phyloP scores from a whole-genome alignment of 2,329 filamentous ascomycete genomes.

The Paraconiothyrium sp. region DNA sequence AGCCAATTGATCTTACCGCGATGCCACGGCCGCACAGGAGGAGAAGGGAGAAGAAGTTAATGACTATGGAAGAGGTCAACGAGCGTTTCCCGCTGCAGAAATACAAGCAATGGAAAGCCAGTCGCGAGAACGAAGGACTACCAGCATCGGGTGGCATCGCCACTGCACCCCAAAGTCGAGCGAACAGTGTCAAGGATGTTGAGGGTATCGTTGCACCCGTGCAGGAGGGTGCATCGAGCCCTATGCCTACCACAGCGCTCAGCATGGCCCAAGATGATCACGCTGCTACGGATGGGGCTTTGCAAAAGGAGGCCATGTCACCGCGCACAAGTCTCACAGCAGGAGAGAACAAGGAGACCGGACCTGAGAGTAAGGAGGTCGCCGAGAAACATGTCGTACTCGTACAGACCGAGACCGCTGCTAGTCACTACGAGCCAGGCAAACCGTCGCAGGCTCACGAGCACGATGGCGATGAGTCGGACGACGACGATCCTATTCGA shows the following conservation, averaged over 20 bases:
- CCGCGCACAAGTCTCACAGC: slow-evolving; percentile 34
- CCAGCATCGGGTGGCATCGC: slow-evolving; percentile 82
- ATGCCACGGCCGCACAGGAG: slow-evolving; percentile 88
- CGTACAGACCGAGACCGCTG: slow-evolving; percentile 40
- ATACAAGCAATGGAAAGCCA: slow-evolving; percentile 94
- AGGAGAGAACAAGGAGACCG: slow-evolving; percentile 32
- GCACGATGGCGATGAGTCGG: slow-evolving; percentile 64
- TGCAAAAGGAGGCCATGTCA: slow-evolving; percentile 24
- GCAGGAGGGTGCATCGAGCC: slow-evolving; percentile 43
- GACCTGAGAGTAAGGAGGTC: slow-evolving; percentile 22
- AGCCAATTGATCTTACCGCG: slow-evolving; percentile 85
- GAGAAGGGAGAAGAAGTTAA: slow-evolving; percentile 95
- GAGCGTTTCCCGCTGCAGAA: slow-evolving; percentile 95
- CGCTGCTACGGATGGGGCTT: slow-evolving; percentile 53
- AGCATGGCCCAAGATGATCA: slow-evolving; percentile 57
- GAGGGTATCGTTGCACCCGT: slow-evolving; percentile 54
- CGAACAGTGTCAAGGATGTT: slow-evolving; percentile 76
- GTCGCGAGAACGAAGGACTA: slow-evolving; percentile 82
- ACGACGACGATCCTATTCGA: slow-evolving; percentile 83
- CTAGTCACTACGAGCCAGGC: slow-evolving; percentile 32
- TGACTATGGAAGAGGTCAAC: slow-evolving; percentile 99
- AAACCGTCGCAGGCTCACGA: slow-evolving; percentile 33
- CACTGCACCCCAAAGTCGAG: slow-evolving; percentile 74
- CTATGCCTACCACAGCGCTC: slow-evolving; percentile 49
- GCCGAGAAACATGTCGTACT: slow-evolving; percentile 38